phyloP scores from a whole-genome alignment of 768 basidiomycete genomes.

The Mycena amicta region DNA sequence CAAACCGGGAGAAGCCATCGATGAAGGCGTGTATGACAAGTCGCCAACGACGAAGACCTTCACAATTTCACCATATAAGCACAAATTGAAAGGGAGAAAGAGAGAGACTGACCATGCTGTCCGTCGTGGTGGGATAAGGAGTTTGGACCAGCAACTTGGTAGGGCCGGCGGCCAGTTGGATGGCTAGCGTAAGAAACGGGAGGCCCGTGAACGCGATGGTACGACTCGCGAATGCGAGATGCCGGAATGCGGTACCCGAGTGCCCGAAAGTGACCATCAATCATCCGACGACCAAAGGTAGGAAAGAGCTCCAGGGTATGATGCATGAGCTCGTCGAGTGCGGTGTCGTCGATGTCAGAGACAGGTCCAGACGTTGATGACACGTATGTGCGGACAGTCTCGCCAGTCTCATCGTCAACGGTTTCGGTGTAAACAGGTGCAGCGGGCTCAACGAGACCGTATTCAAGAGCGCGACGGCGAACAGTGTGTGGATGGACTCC shows the following conservation, averaged over 20 bases:
- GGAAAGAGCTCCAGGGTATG: conserved; percentile 29
- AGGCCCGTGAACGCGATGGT: background rate
- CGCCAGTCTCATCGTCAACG: background rate
- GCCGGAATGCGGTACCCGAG: conserved; percentile 26
- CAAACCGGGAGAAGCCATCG: conserved; percentile 41
- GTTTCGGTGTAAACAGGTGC: conserved; percentile 12
- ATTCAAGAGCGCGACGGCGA: conserved; percentile 20
- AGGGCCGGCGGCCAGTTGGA: conserved; percentile 26
- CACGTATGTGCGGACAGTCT: background rate
- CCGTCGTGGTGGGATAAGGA: conserved; percentile 43
- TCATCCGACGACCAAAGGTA: conserved; percentile 28
- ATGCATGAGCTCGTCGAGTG: conserved; percentile 25
- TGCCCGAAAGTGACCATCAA: conserved; percentile 24
- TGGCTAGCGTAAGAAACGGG: conserved; percentile 28
- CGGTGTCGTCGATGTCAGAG: conserved; percentile 25
- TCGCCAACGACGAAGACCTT: conserved; percentile 30
- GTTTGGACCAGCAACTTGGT: conserved; percentile 38
- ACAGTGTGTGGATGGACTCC: conserved; percentile 25
- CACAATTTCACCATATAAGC: background rate
- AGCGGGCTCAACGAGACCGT: conserved; percentile 11
- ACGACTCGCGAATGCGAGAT: conserved; percentile 21
- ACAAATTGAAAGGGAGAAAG: too few species aligned
- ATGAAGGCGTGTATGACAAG: conserved; percentile 39
- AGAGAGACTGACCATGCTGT: conserved; percentile 34
- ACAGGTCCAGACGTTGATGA: conserved; percentile 1